Conservation (phyloP, 2,329 filamentous ascomycete species). For the Eutypella sp. region DNA sequence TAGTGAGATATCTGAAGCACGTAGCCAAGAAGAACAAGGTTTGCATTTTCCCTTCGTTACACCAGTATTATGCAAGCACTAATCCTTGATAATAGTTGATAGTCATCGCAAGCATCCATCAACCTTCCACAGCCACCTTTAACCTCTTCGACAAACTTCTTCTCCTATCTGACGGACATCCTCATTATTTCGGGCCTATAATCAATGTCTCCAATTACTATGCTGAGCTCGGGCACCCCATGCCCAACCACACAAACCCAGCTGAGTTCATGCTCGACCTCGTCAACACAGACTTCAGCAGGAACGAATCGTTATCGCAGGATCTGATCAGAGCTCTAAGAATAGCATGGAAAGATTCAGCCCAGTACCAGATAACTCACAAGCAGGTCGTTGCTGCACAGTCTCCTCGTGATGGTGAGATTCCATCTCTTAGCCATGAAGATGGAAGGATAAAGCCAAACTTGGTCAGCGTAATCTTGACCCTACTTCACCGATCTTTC, state of each 20-base stretch:
- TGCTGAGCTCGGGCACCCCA: slow-evolving; percentile 49
- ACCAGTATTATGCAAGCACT: neutral
- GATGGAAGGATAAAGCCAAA: slow-evolving; percentile 35
- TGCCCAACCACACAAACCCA: slow-evolving; percentile 70
- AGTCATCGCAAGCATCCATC: slow-evolving; percentile 78
- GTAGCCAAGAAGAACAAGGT: slow-evolving; percentile 64
- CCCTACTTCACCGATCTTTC: slow-evolving; percentile 71
- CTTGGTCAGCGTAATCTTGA: slow-evolving; percentile 47
- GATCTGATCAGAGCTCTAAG: slow-evolving; percentile 49
- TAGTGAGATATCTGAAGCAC: slow-evolving; percentile 66
- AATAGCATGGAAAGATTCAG: slow-evolving; percentile 49
- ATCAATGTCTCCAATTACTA: slow-evolving; percentile 59
- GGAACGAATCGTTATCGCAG: slow-evolving; percentile 41
- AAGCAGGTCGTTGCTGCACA: slow-evolving; percentile 19
- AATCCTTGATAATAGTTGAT: slow-evolving; percentile 52
- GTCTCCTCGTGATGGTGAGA: slow-evolving; percentile 6
- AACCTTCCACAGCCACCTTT: slow-evolving; percentile 76
- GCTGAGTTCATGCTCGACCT: slow-evolving; percentile 77
- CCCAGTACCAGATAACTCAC: slow-evolving; percentile 22
- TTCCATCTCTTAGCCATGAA: neutral
- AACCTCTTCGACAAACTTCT: slow-evolving; percentile 75
- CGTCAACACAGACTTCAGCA: slow-evolving; percentile 71
- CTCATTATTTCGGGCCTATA: slow-evolving; percentile 69
- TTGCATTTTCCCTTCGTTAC: slow-evolving; percentile 15
- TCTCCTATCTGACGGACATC: slow-evolving; percentile 64